Conservation (phyloP, 208 protist species). For the Trypanosoma vivax region DNA sequence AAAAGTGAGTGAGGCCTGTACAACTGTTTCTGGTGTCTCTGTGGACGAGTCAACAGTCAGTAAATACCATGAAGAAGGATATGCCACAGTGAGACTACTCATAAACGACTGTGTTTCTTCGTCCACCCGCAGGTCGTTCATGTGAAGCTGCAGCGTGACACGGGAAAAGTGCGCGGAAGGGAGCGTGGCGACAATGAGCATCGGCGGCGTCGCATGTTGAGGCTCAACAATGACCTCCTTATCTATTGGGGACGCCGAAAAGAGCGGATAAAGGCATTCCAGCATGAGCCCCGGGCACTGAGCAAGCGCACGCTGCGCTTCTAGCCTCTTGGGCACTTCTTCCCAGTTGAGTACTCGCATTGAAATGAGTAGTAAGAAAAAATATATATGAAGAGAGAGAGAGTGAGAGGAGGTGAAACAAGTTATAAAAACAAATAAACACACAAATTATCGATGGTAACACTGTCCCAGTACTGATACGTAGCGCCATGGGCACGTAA, state of each 20-base stretch:
- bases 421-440: no score
- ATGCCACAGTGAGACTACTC: conserved; percentile 3
- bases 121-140: not conserved
- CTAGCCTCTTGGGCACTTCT: no score
- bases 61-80: conserved; percentile 9
- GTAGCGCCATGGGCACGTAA: no score
- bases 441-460: no score
- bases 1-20: not conserved
- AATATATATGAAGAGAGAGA: no score
- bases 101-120: conserved; percentile 1
- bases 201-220: not conserved
- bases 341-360: no score
- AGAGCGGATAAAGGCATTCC: conserved; percentile 7
- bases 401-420: no score
- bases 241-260: not conserved
- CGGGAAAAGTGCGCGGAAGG: not conserved
- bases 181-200: conserved; percentile 11
- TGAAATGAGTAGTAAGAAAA: no score
- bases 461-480: no score
- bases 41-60: not conserved
- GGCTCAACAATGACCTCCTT: not conserved
- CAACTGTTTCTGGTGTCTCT: not conserved
- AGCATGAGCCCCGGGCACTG: not conserved
- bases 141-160: no score
- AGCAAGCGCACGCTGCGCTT: not conserved